Percentiles rank a stretch among this genome's conserved stretches.
Conservation (phyloP, 1,284 basidiomycete genomes). For the Ganoderma multipileum region DNA sequence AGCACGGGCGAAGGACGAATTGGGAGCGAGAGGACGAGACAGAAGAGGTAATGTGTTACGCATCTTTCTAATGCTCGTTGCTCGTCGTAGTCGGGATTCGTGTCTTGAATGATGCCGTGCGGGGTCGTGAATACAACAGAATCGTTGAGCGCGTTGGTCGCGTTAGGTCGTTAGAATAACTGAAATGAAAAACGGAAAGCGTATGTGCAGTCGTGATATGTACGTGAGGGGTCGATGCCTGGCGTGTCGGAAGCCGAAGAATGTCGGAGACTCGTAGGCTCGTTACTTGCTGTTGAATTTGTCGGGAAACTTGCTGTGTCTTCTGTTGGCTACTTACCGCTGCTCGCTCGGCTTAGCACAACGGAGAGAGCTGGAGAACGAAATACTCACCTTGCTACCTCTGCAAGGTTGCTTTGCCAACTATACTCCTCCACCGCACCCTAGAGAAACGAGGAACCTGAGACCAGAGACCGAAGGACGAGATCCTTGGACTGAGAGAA, state of each 20-base stretch:
- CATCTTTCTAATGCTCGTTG: conserved; percentile 39
- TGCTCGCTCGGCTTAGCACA: conserved; percentile 16
- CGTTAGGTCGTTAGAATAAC: conserved; percentile 31
- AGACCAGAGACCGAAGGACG: conserved; percentile 26
- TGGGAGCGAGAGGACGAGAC: conserved; percentile 40
- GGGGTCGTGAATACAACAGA: conserved; percentile 36
- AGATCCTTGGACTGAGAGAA: conserved; percentile 27
- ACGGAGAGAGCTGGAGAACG: conserved; percentile 1
- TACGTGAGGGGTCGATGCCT: conserved; percentile 27
- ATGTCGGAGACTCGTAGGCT: conserved; percentile 32
- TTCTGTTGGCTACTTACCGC: conserved; percentile 34
- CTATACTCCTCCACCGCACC: conserved; percentile 33
- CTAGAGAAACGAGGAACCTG: conserved; percentile 22
- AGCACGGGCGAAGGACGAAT: conserved; percentile 37
- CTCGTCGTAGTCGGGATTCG: conserved; percentile 27
- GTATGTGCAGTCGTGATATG: conserved; percentile 33
- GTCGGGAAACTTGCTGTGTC: conserved; percentile 11
- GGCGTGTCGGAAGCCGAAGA: conserved; percentile 26
- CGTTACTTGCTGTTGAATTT: conserved; percentile 35
- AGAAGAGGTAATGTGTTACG: conserved; percentile 44
- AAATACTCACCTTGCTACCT: conserved; percentile 31
- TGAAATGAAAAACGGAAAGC: conserved; percentile 19
- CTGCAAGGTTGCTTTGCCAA: conserved; percentile 35
- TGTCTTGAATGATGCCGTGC: conserved; percentile 25
- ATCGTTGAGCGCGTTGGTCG: conserved; percentile 29